Conservation (phyloP, 306 rosid species). For the Citrullus amarus region DNA sequence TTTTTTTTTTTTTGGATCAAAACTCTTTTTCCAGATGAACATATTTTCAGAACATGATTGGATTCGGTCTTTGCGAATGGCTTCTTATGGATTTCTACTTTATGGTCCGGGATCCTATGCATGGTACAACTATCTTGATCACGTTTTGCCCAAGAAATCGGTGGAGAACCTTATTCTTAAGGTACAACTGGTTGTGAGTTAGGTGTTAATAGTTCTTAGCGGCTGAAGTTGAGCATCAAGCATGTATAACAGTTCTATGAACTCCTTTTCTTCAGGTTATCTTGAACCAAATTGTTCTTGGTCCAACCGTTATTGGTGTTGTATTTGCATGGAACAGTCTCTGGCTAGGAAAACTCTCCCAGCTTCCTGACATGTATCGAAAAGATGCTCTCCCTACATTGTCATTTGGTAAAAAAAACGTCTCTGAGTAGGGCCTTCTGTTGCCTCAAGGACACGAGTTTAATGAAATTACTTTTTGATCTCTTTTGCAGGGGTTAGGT, state of each 20-base stretch:
- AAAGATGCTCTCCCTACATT: conserved; percentile 71
- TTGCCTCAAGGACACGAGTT: conserved; percentile 2
- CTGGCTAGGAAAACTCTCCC: conserved; percentile 65
- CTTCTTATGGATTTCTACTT: conserved; percentile 77
- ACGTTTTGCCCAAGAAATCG: conserved; percentile 37
- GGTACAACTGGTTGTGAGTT: conserved; percentile 28
- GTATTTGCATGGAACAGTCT: conserved; percentile 89
- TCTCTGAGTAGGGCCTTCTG: background rate
- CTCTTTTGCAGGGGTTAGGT: conserved; percentile 61
- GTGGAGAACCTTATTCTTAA: conserved; percentile 54
- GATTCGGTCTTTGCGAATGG: conserved; percentile 79
- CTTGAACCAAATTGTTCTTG: conserved; percentile 83
- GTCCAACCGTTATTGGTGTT: conserved; percentile 82
- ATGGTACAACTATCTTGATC: conserved; percentile 85
- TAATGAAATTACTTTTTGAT: background rate
- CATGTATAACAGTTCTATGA: background rate
- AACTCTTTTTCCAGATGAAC: conserved; percentile 29
- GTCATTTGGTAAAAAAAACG: conserved; percentile 42
- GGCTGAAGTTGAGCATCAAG: background rate
- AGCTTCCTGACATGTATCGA: conserved; percentile 73
- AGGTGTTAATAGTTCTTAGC: background rate
- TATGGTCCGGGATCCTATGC: conserved; percentile 96
- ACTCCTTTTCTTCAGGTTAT: conserved; percentile 39
- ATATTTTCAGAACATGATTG: conserved; percentile 65
- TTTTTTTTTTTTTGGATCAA: conserved; percentile 2